Percentiles rank a stretch among this genome's conserved stretches.
These are phyloP conservation scores for Geotrichum fermentans DNA, from an alignment of 1,139 yeast species.

Conservation along the genomic window DNA sequence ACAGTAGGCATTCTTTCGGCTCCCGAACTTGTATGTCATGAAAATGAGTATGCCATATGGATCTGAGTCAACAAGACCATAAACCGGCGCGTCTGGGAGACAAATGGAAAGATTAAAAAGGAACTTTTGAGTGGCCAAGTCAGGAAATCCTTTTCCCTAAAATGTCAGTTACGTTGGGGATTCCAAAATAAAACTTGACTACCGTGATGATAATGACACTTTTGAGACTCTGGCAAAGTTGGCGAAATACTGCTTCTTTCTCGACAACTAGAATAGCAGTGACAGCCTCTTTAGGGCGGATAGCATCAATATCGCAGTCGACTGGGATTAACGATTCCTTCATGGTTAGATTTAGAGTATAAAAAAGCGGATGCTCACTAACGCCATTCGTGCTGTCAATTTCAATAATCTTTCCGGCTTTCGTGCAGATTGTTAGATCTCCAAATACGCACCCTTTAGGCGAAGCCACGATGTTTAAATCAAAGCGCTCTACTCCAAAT, in stretches of 20 bases:
- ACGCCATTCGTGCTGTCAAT: constrained; percentile 24
- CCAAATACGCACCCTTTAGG: constrained; percentile 61
- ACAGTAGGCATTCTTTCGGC: constrained; percentile 25
- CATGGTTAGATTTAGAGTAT: background rate
- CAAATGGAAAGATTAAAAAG: constrained; percentile 47
- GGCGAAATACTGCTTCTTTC: constrained; percentile 48
- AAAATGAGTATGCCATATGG: constrained; percentile 65
- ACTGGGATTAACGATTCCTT: constrained; percentile 19
- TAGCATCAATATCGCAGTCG: constrained; percentile 16
- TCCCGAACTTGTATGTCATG: constrained; percentile 40
- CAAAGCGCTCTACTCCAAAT: constrained; percentile 30
- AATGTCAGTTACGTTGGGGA: background rate
- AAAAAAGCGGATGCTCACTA: background rate
- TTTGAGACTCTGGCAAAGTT: constrained; percentile 22
- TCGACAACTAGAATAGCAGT: constrained; percentile 53
- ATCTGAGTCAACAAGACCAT: constrained; percentile 55
- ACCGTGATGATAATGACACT: constrained; percentile 40
- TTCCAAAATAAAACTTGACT: no score
- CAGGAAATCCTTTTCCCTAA: constrained; percentile 68
- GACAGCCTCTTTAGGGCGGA: constrained; percentile 14
- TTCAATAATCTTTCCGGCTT: constrained; percentile 22
- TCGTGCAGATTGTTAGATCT: constrained; percentile 30
- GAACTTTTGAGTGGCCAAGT: constrained; percentile 57
- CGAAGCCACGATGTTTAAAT: constrained; percentile 50
- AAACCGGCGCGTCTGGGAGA: constrained; percentile 48